These are phyloP conservation scores for Scortechinia acanthostroma DNA, from an alignment of 2,329 filamentous ascomycete genomes.

Conservation along the genomic window DNA sequence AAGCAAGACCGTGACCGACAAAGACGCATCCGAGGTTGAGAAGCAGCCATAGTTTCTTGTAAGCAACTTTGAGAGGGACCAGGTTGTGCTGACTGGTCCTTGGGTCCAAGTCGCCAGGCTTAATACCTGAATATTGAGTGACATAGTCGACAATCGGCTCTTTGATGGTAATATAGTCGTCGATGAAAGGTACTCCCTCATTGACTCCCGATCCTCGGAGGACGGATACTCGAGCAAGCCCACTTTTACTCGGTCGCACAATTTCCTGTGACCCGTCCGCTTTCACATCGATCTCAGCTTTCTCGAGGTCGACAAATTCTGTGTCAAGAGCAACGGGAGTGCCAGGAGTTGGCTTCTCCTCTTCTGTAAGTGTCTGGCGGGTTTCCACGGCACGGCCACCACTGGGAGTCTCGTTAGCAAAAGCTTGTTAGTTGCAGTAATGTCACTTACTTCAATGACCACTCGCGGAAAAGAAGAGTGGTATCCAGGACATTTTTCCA, in stretches of 20 bases:
- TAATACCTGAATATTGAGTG: slow-evolving; percentile 61
- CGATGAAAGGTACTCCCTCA: slow-evolving; percentile 59
- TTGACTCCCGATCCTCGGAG: slow-evolving; percentile 50
- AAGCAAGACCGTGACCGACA: slow-evolving; percentile 59
- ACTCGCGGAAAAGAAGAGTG: slow-evolving; percentile 48
- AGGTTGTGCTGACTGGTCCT: slow-evolving; percentile 50
- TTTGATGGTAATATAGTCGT: slow-evolving; percentile 63
- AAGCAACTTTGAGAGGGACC: slow-evolving; percentile 59
- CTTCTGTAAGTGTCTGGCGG: slow-evolving; percentile 23
- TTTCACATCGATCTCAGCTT: slow-evolving; percentile 63
- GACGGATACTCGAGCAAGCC: slow-evolving; percentile 60
- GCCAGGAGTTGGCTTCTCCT: slow-evolving; percentile 41
- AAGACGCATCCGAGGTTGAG: slow-evolving; percentile 63
- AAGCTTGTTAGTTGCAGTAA: slow-evolving; percentile 4
- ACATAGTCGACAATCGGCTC: slow-evolving; percentile 65
- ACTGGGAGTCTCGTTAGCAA: slow-evolving; percentile 11
- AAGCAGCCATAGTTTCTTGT: slow-evolving; percentile 66
- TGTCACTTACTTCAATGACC: slow-evolving; percentile 1
- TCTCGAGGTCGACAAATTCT: slow-evolving; percentile 62
- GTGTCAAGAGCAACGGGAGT: slow-evolving; percentile 61
- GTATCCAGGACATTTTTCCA: slow-evolving; percentile 61
- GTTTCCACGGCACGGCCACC: slow-evolving; percentile 12
- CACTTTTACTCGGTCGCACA: slow-evolving; percentile 55
- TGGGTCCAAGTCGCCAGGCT: slow-evolving; percentile 55
- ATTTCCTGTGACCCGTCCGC: slow-evolving; percentile 61